Evolutionary conservation across 2,329 filamentous ascomycete species (phyloP).

Genomic region (Xylaria arbuscula): DNA sequence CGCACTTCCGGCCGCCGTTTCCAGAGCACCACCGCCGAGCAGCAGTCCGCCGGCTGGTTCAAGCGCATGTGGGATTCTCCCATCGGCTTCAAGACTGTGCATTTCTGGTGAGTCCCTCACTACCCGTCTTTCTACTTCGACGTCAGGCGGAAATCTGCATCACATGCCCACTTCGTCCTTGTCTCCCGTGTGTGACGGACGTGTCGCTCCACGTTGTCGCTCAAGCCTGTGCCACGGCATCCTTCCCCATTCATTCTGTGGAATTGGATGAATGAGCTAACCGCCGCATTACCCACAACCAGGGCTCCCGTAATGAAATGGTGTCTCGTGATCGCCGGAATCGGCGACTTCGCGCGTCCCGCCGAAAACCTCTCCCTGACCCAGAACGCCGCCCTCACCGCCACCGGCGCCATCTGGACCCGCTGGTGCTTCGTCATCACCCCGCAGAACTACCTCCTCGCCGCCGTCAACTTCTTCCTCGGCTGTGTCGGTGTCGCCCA

Average conservation of each 20-base stretch:
- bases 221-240: neutral
- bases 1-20: constrained; percentile 69
- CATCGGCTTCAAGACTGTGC: constrained; percentile 89
- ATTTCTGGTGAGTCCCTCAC: constrained; percentile 81
- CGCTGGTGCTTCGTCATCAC: constrained; percentile 98
- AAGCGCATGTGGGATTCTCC: constrained; percentile 87
- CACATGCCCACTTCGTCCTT: neutral
- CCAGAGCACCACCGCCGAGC: constrained; percentile 71
- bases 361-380: constrained; percentile 92
- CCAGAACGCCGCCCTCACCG: constrained; percentile 89
- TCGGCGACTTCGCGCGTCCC: constrained; percentile 90
- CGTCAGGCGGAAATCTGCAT: neutral
- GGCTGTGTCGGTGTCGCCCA: constrained; percentile 88
- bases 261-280: constrained; percentile 3
- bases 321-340: constrained; percentile 90
- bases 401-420: constrained; percentile 96
- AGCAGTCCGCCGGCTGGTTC: constrained; percentile 65
- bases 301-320: constrained; percentile 99
- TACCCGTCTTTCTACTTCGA: neutral
- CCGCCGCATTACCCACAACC: constrained; percentile 12
- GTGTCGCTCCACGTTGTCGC: neutral
- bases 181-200: neutral
- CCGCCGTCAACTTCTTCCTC: constrained; percentile 98
- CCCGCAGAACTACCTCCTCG: constrained; percentile 92
- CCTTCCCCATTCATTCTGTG: neutral